Percentiles rank a stretch among this genome's conserved stretches.
These are phyloP conservation scores for Magnaporthiopsis rhizophila DNA, from an alignment of 2,329 filamentous ascomycete species.

Conservation along the genomic window DNA sequence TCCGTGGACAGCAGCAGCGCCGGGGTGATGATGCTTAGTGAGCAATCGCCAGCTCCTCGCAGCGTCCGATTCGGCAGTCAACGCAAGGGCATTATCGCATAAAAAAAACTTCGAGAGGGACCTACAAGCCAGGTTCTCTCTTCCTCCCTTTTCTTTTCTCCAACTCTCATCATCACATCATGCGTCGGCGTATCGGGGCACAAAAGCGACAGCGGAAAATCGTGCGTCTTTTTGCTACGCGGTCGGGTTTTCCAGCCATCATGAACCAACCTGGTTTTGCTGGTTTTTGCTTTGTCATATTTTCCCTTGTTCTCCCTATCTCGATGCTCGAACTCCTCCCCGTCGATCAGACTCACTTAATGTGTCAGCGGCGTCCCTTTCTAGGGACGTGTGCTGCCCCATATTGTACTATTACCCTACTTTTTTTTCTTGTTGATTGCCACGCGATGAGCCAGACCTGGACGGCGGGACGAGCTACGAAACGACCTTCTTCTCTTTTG, in stretches of 20 bases:
- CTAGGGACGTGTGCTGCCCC: no score
- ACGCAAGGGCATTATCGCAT: neutral
- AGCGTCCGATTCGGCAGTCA: neutral
- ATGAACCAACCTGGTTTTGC: no score
- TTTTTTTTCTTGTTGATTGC: no score
- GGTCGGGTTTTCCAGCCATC: neutral
- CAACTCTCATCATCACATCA: neutral
- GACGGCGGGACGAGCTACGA: no score
- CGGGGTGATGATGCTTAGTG: neutral
- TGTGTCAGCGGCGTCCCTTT: no score
- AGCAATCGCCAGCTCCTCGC: neutral
- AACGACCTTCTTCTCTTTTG: no score
- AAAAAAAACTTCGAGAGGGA: neutral
- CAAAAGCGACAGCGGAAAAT: neutral
- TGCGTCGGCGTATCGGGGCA: constrained; percentile 1
- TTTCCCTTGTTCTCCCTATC: no score
- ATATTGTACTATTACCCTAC: no score
- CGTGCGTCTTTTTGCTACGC: neutral
- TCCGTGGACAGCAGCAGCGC: neutral
- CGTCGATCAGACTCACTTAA: no score
- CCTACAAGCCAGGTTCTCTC: neutral
- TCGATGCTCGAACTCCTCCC: no score
- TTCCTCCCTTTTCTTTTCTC: neutral
- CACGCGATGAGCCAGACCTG: no score
- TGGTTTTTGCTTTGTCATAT: no score